Base-by-base conservation (phyloP, 2,329 filamentous ascomycete species). In the Talaromyces islandicus region DNA sequence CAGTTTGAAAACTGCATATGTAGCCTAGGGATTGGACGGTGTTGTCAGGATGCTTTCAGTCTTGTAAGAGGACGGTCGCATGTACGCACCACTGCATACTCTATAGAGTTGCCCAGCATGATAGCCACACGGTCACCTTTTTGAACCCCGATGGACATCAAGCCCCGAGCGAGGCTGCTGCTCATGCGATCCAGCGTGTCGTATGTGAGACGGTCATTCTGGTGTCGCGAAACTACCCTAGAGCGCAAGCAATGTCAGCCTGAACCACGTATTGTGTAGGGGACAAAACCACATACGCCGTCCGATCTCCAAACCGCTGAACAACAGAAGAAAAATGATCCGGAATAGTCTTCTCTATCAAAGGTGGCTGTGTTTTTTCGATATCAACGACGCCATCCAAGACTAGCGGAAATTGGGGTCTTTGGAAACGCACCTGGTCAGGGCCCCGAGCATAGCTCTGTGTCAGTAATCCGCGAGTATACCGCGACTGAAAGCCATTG, bases 1-100 rank as follows among this genome's bases (percentile, higher is more conserved):
- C 10, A 97, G 83, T 75, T 97, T 97, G 80, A 93, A 96, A 58
- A 94, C 74, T 0, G 92, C 92, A 75, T 97, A 97, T 6, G 89
- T 93, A 21, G 74, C 72, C 81, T 77, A 24, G 17, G 17, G 30
- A 35, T n/a, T 2, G 4, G n/a, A 19, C 55, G 9, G 21, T 56
- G 38, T 30, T 6, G 50, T 64, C 10, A 58, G 19, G 56, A 59
- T n/a, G 21, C n/a, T n/a, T n/a, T n/a, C n/a, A n/a, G n/a, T n/a
- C n/a, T n/a, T n/a, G n/a, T n/a, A 11, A 32, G 24, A 11, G 7
- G 11, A 52, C 11, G 48, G 7, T 32, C n/a, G 56, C 10, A 38
- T 41, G 55, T 19, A 56, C 79, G 68, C 74, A 94, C 82, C 55
- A 88, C 87, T 3, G 90, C 91, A 71, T 91, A 93, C 73, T 96